Percentiles rank a stretch among this genome's conserved stretches.
Evolutionary conservation across 352 stramenopile species (phyloP).

Genomic region (Phytophthora melonis): DNA sequence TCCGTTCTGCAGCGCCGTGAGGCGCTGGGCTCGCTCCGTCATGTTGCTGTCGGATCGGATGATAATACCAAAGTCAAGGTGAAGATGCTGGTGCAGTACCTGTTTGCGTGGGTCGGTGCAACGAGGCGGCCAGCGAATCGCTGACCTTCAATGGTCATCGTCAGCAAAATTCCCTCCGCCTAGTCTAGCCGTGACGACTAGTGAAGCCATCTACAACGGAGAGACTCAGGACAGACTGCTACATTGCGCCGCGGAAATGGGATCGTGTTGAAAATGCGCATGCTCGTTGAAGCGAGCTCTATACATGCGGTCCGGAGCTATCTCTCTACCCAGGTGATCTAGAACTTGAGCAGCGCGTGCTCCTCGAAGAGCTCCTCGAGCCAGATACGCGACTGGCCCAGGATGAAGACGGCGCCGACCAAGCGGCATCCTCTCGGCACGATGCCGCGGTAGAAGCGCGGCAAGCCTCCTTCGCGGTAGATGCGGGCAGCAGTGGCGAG

Average conservation of each 20-base stretch:
- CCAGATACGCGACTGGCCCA: slow-evolving; percentile 73
- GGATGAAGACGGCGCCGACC: slow-evolving; percentile 85
- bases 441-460: slow-evolving; percentile 74
- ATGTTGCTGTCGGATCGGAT: slow-evolving; percentile 27
- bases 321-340: slow-evolving; percentile 24
- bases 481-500: slow-evolving; percentile 56
- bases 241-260: not conserved
- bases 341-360: slow-evolving; percentile 60
- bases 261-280: slow-evolving; percentile 10
- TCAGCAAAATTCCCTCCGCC: slow-evolving; percentile 15
- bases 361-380: slow-evolving; percentile 81
- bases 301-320: slow-evolving; percentile 2
- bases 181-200: slow-evolving; percentile 12
- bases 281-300: slow-evolving; percentile 24
- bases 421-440: slow-evolving; percentile 82
- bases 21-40: slow-evolving; percentile 64
- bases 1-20: slow-evolving; percentile 75
- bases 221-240: not conserved
- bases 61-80: slow-evolving; percentile 24
- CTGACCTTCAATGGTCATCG: slow-evolving; percentile 1
- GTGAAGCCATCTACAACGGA: slow-evolving; percentile 4
- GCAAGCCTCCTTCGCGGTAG: slow-evolving; percentile 58
- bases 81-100: slow-evolving; percentile 2
- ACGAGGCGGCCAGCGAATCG: slow-evolving; percentile 19
- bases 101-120: slow-evolving; percentile 9